Percentiles rank a stretch among this genome's conserved stretches.
phyloP scores from a whole-genome alignment of 352 stramenopile genomes.

The Pythium myriotylum region DNA sequence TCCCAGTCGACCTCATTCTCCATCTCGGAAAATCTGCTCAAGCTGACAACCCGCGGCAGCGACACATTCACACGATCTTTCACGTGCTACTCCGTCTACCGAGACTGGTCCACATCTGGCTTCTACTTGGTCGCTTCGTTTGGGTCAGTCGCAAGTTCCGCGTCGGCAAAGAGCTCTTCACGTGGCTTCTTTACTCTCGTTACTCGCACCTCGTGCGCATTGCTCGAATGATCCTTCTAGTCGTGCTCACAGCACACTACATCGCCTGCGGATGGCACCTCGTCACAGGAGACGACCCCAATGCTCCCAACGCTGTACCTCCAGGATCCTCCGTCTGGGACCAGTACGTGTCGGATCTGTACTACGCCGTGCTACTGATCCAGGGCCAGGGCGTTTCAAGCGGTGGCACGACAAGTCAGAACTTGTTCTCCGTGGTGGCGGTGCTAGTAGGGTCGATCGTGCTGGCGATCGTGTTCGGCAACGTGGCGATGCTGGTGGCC shows the following conservation, averaged over 20 bases:
- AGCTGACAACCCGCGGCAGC: too few relatives aligned
- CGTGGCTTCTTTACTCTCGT: constrained; percentile 39
- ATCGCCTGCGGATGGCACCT: constrained; percentile 24
- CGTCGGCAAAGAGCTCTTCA: constrained; percentile 13
- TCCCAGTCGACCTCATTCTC: neutral
- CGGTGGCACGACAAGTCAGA: constrained; percentile 31
- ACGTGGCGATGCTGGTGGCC: constrained; percentile 61
- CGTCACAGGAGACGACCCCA: too few relatives aligned
- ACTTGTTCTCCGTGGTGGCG: constrained; percentile 43
- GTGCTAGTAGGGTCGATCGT: constrained; percentile 56
- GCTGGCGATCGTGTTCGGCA: constrained; percentile 62
- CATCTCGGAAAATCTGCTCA: too few relatives aligned
- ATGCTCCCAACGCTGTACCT: too few relatives aligned
- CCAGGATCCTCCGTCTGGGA: too few relatives aligned
- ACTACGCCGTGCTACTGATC: constrained; percentile 41
- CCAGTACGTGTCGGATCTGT: neutral
- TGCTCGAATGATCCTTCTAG: constrained; percentile 13
- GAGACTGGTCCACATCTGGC: too few relatives aligned
- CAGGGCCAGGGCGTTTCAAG: constrained; percentile 46
- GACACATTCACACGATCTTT: too few relatives aligned
- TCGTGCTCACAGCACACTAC: constrained; percentile 30
- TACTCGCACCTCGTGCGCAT: constrained; percentile 35
- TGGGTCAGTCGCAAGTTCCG: too few relatives aligned
- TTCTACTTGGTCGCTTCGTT: too few relatives aligned
- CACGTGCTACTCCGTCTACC: too few relatives aligned